phyloP scores from a whole-genome alignment of 2,329 filamentous ascomycete genomes.

The Paecilomyces sp. region DNA sequence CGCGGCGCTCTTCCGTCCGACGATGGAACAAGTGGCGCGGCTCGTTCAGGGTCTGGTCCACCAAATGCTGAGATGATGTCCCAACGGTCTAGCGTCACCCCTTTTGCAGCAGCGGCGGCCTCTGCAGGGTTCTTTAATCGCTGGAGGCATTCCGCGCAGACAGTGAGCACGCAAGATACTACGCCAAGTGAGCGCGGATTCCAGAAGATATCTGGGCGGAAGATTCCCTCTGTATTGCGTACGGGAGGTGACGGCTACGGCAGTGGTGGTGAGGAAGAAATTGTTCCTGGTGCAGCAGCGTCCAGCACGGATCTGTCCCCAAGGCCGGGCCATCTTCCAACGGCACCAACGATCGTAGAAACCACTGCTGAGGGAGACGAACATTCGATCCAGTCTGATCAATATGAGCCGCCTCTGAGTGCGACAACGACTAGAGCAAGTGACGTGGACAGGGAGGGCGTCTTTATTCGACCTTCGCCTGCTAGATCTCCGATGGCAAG shows the following conservation, averaged over 20 bases:
- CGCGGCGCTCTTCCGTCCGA: slow-evolving; percentile 16
- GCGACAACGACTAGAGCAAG: slow-evolving; percentile 22
- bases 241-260: slow-evolving; percentile 42
- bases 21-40: slow-evolving; percentile 11
- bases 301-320: slow-evolving; percentile 14
- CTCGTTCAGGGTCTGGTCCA: slow-evolving; percentile 4
- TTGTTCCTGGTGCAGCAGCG: slow-evolving; percentile 19
- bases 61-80: slow-evolving; percentile 23
- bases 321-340: slow-evolving; percentile 9
- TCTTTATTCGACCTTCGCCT: slow-evolving; percentile 36
- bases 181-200: slow-evolving; percentile 39
- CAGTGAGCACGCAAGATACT: slow-evolving; percentile 26
- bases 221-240: slow-evolving; percentile 40
- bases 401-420: slow-evolving; percentile 13
- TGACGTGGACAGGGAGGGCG: slow-evolving; percentile 19
- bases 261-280: slow-evolving; percentile 23
- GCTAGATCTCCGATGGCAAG: slow-evolving; percentile 36
- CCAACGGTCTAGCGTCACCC: slow-evolving; percentile 30
- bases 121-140: slow-evolving; percentile 32
- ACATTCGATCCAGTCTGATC: background rate
- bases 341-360: slow-evolving; percentile 6
- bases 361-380: slow-evolving; percentile 4
- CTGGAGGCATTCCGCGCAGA: slow-evolving; percentile 30
- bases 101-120: slow-evolving; percentile 31
- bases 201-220: slow-evolving; percentile 43